Evolutionary conservation across 805 yeast species (phyloP).

Genomic region (Starmerella sirachaensis): DNA sequence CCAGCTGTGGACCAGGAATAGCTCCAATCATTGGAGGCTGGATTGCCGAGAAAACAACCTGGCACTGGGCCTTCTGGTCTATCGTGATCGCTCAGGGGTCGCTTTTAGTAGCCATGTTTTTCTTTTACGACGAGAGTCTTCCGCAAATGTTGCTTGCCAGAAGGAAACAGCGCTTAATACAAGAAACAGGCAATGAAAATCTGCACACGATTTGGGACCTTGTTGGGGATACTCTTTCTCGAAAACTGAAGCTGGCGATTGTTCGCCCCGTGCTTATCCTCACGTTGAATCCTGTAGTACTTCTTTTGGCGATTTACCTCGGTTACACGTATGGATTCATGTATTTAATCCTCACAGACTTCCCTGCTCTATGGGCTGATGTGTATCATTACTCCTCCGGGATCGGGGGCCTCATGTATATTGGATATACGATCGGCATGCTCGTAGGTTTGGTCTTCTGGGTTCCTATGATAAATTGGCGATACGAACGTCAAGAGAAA

Average conservation of each 20-base stretch:
- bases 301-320: conserved; percentile 50
- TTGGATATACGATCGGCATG: conserved; percentile 47
- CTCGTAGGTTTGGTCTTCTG: conserved; percentile 39
- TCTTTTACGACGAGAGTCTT: conserved; percentile 46
- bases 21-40: conserved; percentile 42
- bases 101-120: conserved; percentile 35
- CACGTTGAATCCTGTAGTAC: conserved; percentile 49
- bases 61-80: conserved; percentile 58
- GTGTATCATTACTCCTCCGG: conserved; percentile 39
- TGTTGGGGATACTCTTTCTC: conserved; percentile 19
- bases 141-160: conserved; percentile 40
- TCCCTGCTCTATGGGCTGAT: conserved; percentile 41
- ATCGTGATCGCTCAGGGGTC: conserved; percentile 43
- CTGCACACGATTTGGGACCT: conserved; percentile 49
- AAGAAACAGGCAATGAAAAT: conserved; percentile 42
- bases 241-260: conserved; percentile 33
- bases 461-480: conserved; percentile 34
- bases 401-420: conserved; percentile 46
- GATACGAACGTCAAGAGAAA: conserved; percentile 24
- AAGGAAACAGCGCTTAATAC: conserved; percentile 39
- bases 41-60: conserved; percentile 37
- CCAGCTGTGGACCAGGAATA: conserved; percentile 46
- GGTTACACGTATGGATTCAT: conserved; percentile 57
- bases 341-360: conserved; percentile 50
- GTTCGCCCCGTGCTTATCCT: conserved; percentile 45